Evolutionary conservation across 2,329 filamentous ascomycete genomes (phyloP).

Genomic region (Colletotrichum acutatum): DNA sequence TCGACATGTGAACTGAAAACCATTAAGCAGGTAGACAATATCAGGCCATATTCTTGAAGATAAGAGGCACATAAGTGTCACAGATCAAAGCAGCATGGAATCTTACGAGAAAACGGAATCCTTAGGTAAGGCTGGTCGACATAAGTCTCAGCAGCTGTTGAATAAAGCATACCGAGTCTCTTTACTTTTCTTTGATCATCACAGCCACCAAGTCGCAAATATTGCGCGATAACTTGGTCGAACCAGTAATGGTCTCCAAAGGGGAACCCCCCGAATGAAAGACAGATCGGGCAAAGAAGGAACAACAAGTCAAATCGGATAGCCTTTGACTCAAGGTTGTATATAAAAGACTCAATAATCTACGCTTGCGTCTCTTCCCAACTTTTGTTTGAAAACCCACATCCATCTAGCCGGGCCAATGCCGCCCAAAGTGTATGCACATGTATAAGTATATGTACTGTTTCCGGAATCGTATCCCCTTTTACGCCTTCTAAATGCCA

Average conservation of each 20-base stretch:
- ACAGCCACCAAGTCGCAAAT: background rate
- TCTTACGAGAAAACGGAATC: too few species aligned
- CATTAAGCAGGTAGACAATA: background rate
- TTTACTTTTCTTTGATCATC: background rate
- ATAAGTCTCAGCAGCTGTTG: too few species aligned
- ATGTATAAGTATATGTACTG: background rate
- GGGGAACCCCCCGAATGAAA: too few species aligned
- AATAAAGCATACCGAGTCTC: too few species aligned
- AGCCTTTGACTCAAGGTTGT: background rate
- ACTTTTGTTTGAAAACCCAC: background rate
- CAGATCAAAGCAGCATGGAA: too few species aligned
- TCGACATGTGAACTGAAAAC: background rate
- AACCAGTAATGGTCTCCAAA: background rate
- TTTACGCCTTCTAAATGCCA: constrained; percentile 28
- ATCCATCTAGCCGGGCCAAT: background rate
- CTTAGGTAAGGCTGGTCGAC: too few species aligned
- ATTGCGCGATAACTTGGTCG: background rate
- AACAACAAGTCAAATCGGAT: background rate
- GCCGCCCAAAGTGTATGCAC: background rate
- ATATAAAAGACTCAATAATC: background rate
- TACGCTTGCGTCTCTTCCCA: background rate
- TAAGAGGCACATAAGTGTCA: background rate
- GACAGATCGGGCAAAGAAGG: too few species aligned
- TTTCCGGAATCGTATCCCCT: constrained; percentile 7
- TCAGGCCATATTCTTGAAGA: too few species aligned